These are phyloP conservation scores for Clarireedia monteithiana DNA, from an alignment of 2,329 filamentous ascomycete species.

Conservation along the genomic window DNA sequence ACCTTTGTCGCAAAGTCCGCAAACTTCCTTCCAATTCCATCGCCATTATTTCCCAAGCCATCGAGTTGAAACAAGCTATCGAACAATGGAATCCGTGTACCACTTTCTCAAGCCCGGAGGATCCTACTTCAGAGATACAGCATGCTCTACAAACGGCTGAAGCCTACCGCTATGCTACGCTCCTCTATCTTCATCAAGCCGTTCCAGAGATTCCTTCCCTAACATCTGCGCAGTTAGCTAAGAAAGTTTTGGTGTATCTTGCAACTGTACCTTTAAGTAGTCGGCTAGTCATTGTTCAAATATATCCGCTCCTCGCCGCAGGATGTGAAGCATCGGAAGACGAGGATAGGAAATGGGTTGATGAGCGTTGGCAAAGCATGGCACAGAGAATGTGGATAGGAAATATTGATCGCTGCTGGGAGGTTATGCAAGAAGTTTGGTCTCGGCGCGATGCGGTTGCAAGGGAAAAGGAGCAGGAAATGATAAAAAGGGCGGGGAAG, in stretches of 20 bases:
- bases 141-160: slow-evolving; percentile 60
- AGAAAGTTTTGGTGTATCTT: slow-evolving; percentile 52
- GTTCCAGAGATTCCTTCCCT: slow-evolving; percentile 60
- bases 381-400: slow-evolving; percentile 56
- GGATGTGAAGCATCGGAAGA: slow-evolving; percentile 53
- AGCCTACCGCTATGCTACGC: slow-evolving; percentile 58
- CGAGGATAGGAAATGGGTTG: slow-evolving; percentile 58
- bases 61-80: slow-evolving; percentile 51
- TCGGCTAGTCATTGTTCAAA: slow-evolving; percentile 58
- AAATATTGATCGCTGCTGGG: slow-evolving; percentile 56
- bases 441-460: slow-evolving; percentile 45
- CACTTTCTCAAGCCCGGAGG: slow-evolving; percentile 53
- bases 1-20: slow-evolving; percentile 55
- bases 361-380: slow-evolving; percentile 54
- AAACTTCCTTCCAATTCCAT: slow-evolving; percentile 45
- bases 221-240: slow-evolving; percentile 48
- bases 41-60: slow-evolving; percentile 52
- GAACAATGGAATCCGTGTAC: slow-evolving; percentile 47
- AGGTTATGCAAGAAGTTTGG: slow-evolving; percentile 62
- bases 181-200: slow-evolving; percentile 60
- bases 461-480: slow-evolving; percentile 17
- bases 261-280: slow-evolving; percentile 56
- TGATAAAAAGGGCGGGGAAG: slow-evolving; percentile 12
- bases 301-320: slow-evolving; percentile 60
- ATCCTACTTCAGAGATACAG: slow-evolving; percentile 52